These are phyloP conservation scores for Neoscytalidium dimidiatum DNA, from an alignment of 2,329 filamentous ascomycete genomes.

Conservation along the genomic window DNA sequence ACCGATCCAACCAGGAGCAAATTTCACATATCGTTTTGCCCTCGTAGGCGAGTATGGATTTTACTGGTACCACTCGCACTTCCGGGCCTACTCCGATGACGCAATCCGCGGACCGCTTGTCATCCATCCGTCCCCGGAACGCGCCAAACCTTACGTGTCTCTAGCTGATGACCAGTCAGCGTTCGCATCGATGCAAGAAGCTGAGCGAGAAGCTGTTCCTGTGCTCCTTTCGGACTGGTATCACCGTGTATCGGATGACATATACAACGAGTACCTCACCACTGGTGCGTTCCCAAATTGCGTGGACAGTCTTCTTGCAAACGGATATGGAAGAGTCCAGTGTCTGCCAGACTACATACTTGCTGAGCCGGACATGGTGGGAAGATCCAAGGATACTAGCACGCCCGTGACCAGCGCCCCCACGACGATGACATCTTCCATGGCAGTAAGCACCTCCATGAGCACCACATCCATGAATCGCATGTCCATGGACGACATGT, in stretches of 20 bases:
- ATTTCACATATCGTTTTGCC: constrained; percentile 70
- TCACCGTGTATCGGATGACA: constrained; percentile 22
- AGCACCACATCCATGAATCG: neutral
- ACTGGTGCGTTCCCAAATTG: constrained; percentile 23
- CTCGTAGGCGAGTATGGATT: constrained; percentile 58
- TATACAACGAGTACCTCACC: constrained; percentile 22
- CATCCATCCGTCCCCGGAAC: constrained; percentile 47
- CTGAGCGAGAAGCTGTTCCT: constrained; percentile 21
- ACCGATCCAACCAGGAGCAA: constrained; percentile 61
- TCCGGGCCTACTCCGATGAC: constrained; percentile 68
- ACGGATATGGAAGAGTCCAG: constrained; percentile 23
- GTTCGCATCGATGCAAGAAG: neutral
- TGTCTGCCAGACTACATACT: constrained; percentile 13
- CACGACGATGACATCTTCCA: neutral
- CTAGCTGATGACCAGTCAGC: neutral
- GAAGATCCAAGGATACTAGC: no score
- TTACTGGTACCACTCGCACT: constrained; percentile 78
- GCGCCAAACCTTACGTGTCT: constrained; percentile 20
- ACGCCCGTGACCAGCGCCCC: neutral
- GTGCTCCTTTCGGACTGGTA: constrained; percentile 24
- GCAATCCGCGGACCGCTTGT: constrained; percentile 66
- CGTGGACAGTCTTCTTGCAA: constrained; percentile 25
- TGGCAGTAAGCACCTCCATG: neutral
- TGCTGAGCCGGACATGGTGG: neutral
- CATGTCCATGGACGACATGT: neutral